These are phyloP conservation scores for Ilex aquifolium DNA, from an alignment of 257 asterid genomes.

Conservation along the genomic window DNA sequence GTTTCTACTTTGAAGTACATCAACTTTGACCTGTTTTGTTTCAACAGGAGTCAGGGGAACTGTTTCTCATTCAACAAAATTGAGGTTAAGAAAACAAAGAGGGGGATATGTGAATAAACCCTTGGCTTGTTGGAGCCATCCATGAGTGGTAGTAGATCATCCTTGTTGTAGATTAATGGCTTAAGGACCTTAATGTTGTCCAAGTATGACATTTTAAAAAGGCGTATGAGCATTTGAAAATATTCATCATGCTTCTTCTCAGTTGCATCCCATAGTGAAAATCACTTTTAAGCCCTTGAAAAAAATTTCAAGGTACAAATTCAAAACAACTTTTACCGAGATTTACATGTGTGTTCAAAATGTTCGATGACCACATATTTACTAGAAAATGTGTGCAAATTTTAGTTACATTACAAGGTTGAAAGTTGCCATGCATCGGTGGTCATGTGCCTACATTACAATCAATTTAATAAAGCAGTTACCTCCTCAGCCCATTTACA, in stretches of 20 bases:
- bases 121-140: constrained; percentile 37
- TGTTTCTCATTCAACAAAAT: neutral
- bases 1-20: constrained; percentile 56
- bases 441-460: constrained; percentile 44
- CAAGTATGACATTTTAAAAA: constrained; percentile 46
- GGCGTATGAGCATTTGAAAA: constrained; percentile 41
- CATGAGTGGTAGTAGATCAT: constrained; percentile 50
- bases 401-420: constrained; percentile 17
- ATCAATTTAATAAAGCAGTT: neutral
- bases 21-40: constrained; percentile 40
- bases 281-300: too few species aligned
- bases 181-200: constrained; percentile 65
- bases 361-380: too few species aligned
- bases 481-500: too few species aligned
- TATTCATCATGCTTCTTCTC: constrained; percentile 53
- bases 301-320: too few species aligned
- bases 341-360: too few species aligned
- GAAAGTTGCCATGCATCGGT: constrained; percentile 76
- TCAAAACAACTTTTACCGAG: too few species aligned
- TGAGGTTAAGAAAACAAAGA: neutral
- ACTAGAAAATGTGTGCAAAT: too few species aligned
- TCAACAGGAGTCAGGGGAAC: neutral
- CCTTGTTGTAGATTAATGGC: constrained; percentile 47
- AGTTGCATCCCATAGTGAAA: constrained; percentile 33
- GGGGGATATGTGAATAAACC: constrained; percentile 27